Conservation (phyloP, 1,139 yeast genomes). For the Scheffersomyces illinoinensis region DNA sequence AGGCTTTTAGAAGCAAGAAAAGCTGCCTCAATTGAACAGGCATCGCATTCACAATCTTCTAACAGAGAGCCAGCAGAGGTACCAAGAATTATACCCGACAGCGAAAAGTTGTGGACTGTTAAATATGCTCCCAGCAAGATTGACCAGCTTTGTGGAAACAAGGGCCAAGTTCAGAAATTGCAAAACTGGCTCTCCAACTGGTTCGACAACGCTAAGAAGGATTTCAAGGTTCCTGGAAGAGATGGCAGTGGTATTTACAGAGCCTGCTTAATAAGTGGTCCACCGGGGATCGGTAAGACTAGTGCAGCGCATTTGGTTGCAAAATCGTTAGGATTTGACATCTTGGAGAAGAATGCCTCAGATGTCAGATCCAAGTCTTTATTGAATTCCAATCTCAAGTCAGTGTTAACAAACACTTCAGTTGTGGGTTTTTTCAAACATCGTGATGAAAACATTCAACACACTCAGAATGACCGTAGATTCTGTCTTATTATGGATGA, state of each 20-base stretch:
- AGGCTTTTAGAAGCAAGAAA: conserved; percentile 11
- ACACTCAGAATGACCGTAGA: conserved; percentile 34
- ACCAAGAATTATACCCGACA: conserved; percentile 35
- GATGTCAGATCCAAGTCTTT: conserved; percentile 87
- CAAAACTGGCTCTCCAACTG: conserved; percentile 77
- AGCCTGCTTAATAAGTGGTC: conserved; percentile 84
- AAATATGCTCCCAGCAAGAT: conserved; percentile 83
- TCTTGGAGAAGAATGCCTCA: conserved; percentile 77
- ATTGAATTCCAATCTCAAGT: conserved; percentile 65
- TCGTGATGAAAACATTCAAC: conserved; percentile 21
- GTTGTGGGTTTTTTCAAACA: conserved; percentile 73
- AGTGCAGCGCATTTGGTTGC: conserved; percentile 79
- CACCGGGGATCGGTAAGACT: conserved; percentile 84
- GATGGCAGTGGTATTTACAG: conserved; percentile 68
- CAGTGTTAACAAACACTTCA: conserved; percentile 78
- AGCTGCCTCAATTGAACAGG: conserved; percentile 38
- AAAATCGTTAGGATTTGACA: conserved; percentile 64
- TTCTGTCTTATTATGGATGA: conserved; percentile 96
- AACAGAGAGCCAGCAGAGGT: conserved; percentile 16
- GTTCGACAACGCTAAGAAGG: conserved; percentile 57
- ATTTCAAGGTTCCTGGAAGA: conserved; percentile 56
- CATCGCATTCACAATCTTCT: conserved; percentile 15
- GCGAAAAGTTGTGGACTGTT: conserved; percentile 83
- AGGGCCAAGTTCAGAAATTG: conserved; percentile 67
- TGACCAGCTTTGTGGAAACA: conserved; percentile 88